Conservation (phyloP, 208 protist species). For the Naegleria lovaniensis region DNA sequence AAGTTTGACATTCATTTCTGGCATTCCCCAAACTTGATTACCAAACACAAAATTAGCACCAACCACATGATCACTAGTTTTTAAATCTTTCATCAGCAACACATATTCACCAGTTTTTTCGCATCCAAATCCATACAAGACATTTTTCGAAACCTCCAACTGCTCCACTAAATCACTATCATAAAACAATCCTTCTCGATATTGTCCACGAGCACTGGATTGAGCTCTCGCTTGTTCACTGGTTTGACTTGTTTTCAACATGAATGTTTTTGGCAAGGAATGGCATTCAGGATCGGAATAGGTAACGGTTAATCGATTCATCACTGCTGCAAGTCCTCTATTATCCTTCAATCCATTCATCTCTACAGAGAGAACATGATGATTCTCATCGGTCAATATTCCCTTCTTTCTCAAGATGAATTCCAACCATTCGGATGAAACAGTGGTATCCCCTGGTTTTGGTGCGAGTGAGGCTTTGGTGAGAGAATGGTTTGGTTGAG, state of each 20-base stretch:
- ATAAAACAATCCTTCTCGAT: not conserved
- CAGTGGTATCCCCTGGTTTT: not conserved
- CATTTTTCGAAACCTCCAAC: not conserved
- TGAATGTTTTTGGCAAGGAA: not conserved
- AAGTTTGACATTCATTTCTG: not conserved
- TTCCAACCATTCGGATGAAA: not conserved
- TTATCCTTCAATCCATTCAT: not conserved
- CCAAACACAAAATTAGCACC: constrained; percentile 38
- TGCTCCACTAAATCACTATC: not conserved
- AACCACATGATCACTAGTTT: not conserved
- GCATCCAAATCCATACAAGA: not conserved
- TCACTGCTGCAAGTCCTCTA: not conserved
- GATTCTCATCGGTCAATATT: not conserved
- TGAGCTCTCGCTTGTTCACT: not conserved
- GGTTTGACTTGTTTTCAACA: not conserved
- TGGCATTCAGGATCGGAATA: not conserved
- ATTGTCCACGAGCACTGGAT: not conserved
- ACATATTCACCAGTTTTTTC: not conserved
- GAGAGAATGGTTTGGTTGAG: too few relatives aligned
- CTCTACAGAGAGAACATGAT: not conserved
- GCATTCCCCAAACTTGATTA: constrained; percentile 43
- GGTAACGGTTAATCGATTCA: not conserved
- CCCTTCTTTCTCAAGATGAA: not conserved
- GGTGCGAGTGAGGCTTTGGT: not conserved
- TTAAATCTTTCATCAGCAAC: not conserved